Evolutionary conservation across 768 basidiomycete species (phyloP).

Genomic region (Kwoniella pini): DNA sequence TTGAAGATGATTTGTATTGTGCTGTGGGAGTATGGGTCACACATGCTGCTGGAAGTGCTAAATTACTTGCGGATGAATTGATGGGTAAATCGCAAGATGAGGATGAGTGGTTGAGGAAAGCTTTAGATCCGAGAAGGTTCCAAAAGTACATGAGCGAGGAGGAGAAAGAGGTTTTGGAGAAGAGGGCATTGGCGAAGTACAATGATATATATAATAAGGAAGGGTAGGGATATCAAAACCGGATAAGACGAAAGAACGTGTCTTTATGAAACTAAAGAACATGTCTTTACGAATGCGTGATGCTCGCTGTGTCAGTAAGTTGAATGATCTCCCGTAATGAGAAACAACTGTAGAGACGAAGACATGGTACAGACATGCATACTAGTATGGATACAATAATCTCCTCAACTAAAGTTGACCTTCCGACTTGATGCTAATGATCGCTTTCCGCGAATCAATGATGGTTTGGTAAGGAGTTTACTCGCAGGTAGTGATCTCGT

Average conservation of each 20-base stretch:
- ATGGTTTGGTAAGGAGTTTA: constrained; percentile 8
- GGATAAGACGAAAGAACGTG: no score
- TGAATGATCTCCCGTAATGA: no score
- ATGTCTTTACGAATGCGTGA: no score
- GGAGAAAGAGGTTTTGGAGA: constrained; percentile 2
- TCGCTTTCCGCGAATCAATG: neutral
- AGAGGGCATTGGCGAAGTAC: constrained; percentile 12
- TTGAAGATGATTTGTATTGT: constrained; percentile 15
- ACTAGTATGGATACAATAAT: constrained; percentile 6
- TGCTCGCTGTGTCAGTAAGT: no score
- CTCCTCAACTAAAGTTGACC: no score
- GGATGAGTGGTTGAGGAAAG: constrained; percentile 10
- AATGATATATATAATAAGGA: constrained; percentile 29
- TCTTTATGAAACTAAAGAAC: no score
- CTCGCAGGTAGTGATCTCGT: constrained; percentile 42
- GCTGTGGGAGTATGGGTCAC: constrained; percentile 24
- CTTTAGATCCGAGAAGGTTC: constrained; percentile 19
- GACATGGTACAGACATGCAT: neutral
- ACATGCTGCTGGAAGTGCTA: constrained; percentile 20
- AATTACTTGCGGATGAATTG: constrained; percentile 16
- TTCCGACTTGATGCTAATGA: neutral
- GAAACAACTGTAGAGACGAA: no score
- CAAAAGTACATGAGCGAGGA: neutral
- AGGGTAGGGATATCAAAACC: neutral
- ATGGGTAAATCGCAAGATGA: neutral